These are phyloP conservation scores for Neurospora sp. DNA, from an alignment of 495 filamentous ascomycete genomes.

Conservation along the genomic window DNA sequence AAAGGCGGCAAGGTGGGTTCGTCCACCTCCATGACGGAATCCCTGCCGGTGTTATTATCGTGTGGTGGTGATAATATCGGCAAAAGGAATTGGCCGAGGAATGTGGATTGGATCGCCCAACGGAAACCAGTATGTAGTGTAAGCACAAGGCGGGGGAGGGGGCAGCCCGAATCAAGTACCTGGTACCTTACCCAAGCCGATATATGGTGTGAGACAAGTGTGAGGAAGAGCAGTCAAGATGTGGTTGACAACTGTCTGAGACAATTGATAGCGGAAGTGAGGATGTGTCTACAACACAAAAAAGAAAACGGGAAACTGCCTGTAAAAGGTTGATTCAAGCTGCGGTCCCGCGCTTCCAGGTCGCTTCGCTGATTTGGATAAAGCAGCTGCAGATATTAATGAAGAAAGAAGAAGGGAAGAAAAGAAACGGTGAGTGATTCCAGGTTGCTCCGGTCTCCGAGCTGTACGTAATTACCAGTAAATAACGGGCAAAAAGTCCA, in stretches of 20 bases:
- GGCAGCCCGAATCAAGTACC: not conserved
- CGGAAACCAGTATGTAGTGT: not conserved
- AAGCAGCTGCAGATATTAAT: not conserved
- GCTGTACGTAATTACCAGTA: not conserved
- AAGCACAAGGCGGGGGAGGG: not conserved
- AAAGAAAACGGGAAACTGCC: not conserved
- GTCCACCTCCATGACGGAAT: slow-evolving; percentile 19
- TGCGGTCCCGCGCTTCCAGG: not conserved
- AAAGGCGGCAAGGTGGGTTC: slow-evolving; percentile 37
- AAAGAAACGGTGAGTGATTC: not conserved
- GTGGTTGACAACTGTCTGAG: not conserved
- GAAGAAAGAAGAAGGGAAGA: not conserved
- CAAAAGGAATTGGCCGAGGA: not conserved
- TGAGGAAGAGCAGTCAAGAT: not conserved
- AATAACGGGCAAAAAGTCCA: not conserved
- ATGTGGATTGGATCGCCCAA: not conserved
- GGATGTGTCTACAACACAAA: not conserved
- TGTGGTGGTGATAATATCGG: not conserved
- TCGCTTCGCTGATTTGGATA: not conserved
- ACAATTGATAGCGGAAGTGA: not conserved
- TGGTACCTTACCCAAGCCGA: not conserved
- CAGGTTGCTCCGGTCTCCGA: not conserved
- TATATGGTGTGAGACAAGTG: not conserved
- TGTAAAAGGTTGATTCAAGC: not conserved
- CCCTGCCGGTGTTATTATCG: slow-evolving; percentile 12